phyloP scores from a whole-genome alignment of 108 stramenopile species.

The Cyclotella choctawhatcheeana region DNA sequence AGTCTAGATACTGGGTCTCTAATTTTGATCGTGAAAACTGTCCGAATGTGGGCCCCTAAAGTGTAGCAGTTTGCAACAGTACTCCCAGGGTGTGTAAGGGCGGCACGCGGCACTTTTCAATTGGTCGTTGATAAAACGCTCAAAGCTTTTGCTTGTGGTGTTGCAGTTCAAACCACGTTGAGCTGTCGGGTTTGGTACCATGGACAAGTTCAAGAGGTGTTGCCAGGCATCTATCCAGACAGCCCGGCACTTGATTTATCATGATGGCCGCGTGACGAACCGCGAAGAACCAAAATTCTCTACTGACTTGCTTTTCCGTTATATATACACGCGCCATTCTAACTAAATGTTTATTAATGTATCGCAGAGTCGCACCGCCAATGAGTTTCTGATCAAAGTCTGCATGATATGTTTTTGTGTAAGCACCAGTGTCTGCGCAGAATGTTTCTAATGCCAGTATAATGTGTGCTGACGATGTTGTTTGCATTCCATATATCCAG shows the following conservation, averaged over 20 bases:
- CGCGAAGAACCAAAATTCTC: slow-evolving; percentile 30
- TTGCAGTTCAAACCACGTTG: slow-evolving; percentile 20
- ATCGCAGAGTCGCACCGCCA: slow-evolving; percentile 12
- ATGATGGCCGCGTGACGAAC: slow-evolving; percentile 5
- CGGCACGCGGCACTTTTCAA: no score
- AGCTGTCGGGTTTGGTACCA: slow-evolving; percentile 12
- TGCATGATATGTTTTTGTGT: slow-evolving; percentile 8
- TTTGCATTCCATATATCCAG: slow-evolving; percentile 5
- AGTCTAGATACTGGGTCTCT: no score
- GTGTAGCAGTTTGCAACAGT: no score
- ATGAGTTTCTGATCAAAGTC: slow-evolving; percentile 28
- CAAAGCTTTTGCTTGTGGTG: no score
- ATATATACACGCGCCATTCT: slow-evolving; percentile 20
- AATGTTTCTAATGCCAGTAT: slow-evolving; percentile 8
- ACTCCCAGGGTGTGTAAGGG: no score
- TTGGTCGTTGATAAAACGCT: no score
- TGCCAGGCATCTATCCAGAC: neutral
- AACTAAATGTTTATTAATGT: neutral
- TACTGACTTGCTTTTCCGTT: slow-evolving; percentile 20
- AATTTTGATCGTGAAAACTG: no score
- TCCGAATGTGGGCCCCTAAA: no score
- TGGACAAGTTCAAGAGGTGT: slow-evolving; percentile 28
- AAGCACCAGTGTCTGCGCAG: neutral
- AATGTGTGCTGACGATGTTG: neutral
- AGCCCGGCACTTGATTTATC: slow-evolving; percentile 29